phyloP scores from a whole-genome alignment of 2,329 filamentous ascomycete genomes.

The Sordariomycetes sp. region DNA sequence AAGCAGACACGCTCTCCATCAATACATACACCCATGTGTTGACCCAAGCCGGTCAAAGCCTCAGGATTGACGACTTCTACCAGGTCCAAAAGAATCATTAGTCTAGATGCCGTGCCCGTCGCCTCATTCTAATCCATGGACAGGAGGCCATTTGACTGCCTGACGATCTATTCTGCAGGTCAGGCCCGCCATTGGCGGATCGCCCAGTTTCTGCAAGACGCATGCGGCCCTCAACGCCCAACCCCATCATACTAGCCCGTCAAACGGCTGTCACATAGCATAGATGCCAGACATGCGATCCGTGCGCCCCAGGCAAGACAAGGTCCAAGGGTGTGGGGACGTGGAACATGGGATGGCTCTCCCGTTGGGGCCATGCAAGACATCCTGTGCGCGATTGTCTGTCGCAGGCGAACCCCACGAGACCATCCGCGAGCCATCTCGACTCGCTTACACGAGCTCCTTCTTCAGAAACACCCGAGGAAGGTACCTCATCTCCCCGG shows the following conservation, averaged over 20 bases:
- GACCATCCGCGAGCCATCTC: not conserved
- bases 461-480: conserved; percentile 13
- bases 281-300: not conserved
- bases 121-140: not conserved
- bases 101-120: not conserved
- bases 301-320: not conserved
- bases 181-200: not conserved
- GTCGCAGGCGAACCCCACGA: not conserved
- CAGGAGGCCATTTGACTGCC: not conserved
- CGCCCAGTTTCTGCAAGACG: not conserved
- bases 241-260: not conserved
- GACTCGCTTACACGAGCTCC: conserved; percentile 4
- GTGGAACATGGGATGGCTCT: not conserved
- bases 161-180: conserved; percentile 4
- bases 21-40: too few relatives aligned
- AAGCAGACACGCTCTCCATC: too few relatives aligned
- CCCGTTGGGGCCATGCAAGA: not conserved
- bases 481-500: conserved; percentile 5
- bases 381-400: not conserved
- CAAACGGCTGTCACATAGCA: not conserved
- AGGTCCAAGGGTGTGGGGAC: not conserved
- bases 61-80: not conserved
- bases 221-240: not conserved
- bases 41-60: too few relatives aligned
- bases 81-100: not conserved